These are phyloP conservation scores for Saccharomyces hybrid DNA, from an alignment of 1,139 yeast genomes.

Conservation along the genomic window DNA sequence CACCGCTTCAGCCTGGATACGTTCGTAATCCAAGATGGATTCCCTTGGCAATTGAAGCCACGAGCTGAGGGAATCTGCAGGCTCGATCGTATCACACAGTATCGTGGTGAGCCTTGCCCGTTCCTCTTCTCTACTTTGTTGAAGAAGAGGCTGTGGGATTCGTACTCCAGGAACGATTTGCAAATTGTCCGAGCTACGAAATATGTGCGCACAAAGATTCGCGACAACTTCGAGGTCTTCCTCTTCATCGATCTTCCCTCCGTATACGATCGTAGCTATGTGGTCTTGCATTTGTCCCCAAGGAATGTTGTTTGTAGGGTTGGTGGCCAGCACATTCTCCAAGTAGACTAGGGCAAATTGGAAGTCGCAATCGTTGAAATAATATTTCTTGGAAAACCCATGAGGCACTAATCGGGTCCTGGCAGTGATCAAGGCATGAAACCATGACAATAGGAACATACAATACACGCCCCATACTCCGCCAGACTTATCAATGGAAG, in stretches of 20 bases:
- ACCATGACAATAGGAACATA: slow-evolving; percentile 58
- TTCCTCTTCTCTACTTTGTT: neutral
- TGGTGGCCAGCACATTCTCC: slow-evolving; percentile 14
- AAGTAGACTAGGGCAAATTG: slow-evolving; percentile 36
- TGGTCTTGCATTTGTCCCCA: slow-evolving; percentile 50
- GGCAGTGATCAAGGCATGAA: slow-evolving; percentile 56
- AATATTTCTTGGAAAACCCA: slow-evolving; percentile 57
- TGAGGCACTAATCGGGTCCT: slow-evolving; percentile 52
- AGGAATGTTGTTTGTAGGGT: slow-evolving; percentile 35
- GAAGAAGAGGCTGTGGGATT: neutral
- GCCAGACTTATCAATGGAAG: slow-evolving; percentile 19
- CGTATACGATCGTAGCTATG: slow-evolving; percentile 55
- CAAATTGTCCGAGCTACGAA: slow-evolving; percentile 2
- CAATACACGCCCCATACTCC: slow-evolving; percentile 43
- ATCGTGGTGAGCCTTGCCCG: neutral
- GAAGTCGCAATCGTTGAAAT: slow-evolving; percentile 70
- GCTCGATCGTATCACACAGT: neutral
- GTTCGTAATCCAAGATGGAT: slow-evolving; percentile 11
- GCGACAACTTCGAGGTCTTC: slow-evolving; percentile 36
- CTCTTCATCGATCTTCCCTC: slow-evolving; percentile 56
- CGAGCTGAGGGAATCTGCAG: slow-evolving; percentile 5
- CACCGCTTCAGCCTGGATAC: slow-evolving; percentile 6
- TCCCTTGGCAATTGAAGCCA: slow-evolving; percentile 16
- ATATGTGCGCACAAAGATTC: slow-evolving; percentile 8
- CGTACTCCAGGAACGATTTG: slow-evolving; percentile 8